Percentiles rank a stretch among this genome's conserved stretches.
phyloP scores from a whole-genome alignment of 768 basidiomycete genomes.

The Leccinum arenicola region DNA sequence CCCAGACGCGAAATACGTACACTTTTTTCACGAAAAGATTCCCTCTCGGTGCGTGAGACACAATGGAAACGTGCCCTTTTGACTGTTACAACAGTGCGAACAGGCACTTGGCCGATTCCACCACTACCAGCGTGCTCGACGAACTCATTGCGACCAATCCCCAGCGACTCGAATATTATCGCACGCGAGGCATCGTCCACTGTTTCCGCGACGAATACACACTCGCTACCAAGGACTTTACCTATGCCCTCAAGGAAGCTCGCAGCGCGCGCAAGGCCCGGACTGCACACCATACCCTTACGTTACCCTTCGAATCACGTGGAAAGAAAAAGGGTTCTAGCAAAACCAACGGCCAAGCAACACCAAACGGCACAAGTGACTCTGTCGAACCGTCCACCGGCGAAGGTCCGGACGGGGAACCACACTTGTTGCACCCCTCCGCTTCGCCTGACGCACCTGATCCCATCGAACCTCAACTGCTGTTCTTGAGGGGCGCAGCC shows the following conservation, averaged over 20 bases:
- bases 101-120: conserved; percentile 85
- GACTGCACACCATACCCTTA: conserved; percentile 48
- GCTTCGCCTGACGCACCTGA: conserved; percentile 77
- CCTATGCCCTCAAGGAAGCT: conserved; percentile 75
- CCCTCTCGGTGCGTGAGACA: conserved; percentile 70
- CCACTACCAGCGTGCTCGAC: conserved; percentile 74
- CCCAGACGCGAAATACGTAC: conserved; percentile 80
- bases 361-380: conserved; percentile 61
- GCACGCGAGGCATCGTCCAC: conserved; percentile 88
- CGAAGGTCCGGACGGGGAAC: conserved; percentile 51
- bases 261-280: conserved; percentile 67
- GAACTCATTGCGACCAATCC: conserved; percentile 73
- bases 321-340: conserved; percentile 48
- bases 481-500: conserved; percentile 82
- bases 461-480: conserved; percentile 79
- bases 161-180: conserved; percentile 78
- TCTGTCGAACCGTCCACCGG: conserved; percentile 37
- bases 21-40: conserved; percentile 95
- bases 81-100: conserved; percentile 21
- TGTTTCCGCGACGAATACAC: conserved; percentile 83
- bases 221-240: conserved; percentile 76
- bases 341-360: conserved; percentile 61
- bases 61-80: conserved; percentile 5
- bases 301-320: conserved; percentile 34
- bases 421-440: conserved; percentile 63